These are phyloP conservation scores for Pythium phragmiticola DNA, from an alignment of 352 stramenopile genomes.

Conservation along the genomic window DNA sequence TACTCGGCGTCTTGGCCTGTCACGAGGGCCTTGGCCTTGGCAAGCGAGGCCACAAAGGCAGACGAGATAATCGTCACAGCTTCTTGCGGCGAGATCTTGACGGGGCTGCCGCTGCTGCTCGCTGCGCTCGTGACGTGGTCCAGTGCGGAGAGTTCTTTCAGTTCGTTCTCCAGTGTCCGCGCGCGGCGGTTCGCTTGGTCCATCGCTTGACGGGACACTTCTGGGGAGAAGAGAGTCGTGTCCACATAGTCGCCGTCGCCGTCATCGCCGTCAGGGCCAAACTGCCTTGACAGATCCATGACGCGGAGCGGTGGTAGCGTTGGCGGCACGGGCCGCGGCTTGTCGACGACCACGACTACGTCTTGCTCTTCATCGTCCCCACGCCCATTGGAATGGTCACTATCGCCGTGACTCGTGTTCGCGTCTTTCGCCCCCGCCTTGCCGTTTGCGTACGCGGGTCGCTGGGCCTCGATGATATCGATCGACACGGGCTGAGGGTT, in stretches of 20 bases:
- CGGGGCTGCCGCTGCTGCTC: constrained; percentile 7
- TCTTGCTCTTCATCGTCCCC: constrained; percentile 28
- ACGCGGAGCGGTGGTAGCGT: constrained; percentile 46
- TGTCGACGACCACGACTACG: constrained; percentile 46
- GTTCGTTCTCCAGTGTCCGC: constrained; percentile 64
- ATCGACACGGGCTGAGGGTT: constrained; percentile 30
- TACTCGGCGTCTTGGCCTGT: constrained; percentile 62
- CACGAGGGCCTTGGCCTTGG: constrained; percentile 59
- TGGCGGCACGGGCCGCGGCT: constrained; percentile 33
- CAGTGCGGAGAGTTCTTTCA: constrained; percentile 67
- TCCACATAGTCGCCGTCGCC: constrained; percentile 65
- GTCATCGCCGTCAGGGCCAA: constrained; percentile 30
- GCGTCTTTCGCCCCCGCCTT: constrained; percentile 27
- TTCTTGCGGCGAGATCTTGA: constrained; percentile 59
- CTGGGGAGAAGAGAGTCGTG: constrained; percentile 74
- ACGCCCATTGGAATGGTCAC: constrained; percentile 30
- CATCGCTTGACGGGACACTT: constrained; percentile 79
- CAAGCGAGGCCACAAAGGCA: constrained; percentile 61
- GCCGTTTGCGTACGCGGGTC: constrained; percentile 26
- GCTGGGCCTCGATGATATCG: constrained; percentile 52
- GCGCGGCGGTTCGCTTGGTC: constrained; percentile 80
- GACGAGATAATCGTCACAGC: constrained; percentile 60
- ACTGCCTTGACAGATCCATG: constrained; percentile 28
- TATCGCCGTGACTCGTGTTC: constrained; percentile 21
- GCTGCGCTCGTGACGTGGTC: constrained; percentile 29